phyloP scores from a whole-genome alignment of 768 basidiomycete species.

The Calocybe cyanea region DNA sequence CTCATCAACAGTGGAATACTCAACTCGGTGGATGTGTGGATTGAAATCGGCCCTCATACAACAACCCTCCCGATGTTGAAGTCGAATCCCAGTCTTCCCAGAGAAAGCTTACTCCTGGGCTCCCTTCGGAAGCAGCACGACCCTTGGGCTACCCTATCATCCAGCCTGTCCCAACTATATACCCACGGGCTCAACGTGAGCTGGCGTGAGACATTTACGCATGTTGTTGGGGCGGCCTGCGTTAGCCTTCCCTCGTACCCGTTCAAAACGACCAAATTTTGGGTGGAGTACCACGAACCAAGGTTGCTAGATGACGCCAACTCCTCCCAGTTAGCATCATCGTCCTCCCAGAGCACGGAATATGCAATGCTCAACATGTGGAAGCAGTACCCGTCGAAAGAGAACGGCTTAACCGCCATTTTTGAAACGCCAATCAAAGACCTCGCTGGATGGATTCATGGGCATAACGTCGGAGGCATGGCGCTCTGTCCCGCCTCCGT shows the following conservation, averaged over 20 bases:
- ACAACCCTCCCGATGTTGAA: constrained; percentile 55
- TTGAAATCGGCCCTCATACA: constrained; percentile 68
- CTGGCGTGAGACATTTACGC: constrained; percentile 55
- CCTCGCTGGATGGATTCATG: constrained; percentile 43
- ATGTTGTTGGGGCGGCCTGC: constrained; percentile 37
- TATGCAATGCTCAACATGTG: constrained; percentile 38
- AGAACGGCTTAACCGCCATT: constrained; percentile 34
- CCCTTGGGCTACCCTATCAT: constrained; percentile 41
- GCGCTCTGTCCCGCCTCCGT: constrained; percentile 66
- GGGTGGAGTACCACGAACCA: constrained; percentile 45
- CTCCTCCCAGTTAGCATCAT: not conserved
- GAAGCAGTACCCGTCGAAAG: constrained; percentile 35
- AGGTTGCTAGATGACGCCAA: not conserved
- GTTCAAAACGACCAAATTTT: constrained; percentile 52
- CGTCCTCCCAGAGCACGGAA: constrained; percentile 12
- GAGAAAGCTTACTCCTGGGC: constrained; percentile 36
- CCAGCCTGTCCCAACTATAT: constrained; percentile 48
- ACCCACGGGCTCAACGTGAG: constrained; percentile 32
- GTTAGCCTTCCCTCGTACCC: constrained; percentile 63
- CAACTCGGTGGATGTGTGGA: constrained; percentile 40
- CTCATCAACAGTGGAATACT: constrained; percentile 27
- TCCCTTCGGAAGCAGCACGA: constrained; percentile 46
- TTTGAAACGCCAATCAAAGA: constrained; percentile 51
- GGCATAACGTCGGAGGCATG: constrained; percentile 54
- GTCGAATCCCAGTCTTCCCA: constrained; percentile 29